Percentiles rank a stretch among this genome's conserved stretches.
phyloP scores from a whole-genome alignment of 139 green algal species.

The Auxenochlorella pyrenoidosa region DNA sequence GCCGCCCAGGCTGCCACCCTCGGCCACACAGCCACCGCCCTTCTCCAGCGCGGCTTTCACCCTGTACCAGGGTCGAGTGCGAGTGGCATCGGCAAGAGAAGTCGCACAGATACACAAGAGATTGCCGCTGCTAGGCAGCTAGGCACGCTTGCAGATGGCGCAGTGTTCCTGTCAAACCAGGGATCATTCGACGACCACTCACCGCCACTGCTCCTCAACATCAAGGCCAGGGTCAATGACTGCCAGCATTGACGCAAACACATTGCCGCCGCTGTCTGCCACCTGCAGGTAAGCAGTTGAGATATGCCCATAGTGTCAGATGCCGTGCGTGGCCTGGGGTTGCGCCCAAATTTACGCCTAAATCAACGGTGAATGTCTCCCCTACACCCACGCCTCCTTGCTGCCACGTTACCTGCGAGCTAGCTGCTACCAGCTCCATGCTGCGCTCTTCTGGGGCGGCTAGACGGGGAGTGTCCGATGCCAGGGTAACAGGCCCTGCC shows the following conservation, averaged over 20 bases:
- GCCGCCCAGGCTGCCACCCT: neutral
- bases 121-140: too few species aligned
- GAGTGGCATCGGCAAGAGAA: neutral
- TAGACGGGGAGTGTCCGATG: neutral
- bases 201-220: constrained; percentile 29
- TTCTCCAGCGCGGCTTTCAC: constrained; percentile 23
- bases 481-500: neutral
- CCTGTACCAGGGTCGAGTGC: neutral
- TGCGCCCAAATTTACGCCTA: too few species aligned
- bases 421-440: neutral
- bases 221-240: constrained; percentile 44
- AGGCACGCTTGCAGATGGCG: too few species aligned
- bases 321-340: too few species aligned
- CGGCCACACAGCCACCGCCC: constrained; percentile 32
- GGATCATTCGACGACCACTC: neutral
- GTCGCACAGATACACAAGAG: too few species aligned
- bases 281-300: constrained; percentile 3
- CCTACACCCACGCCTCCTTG: too few species aligned
- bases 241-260: constrained; percentile 36
- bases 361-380: too few species aligned
- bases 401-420: neutral
- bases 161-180: neutral
- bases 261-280: neutral
- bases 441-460: neutral
- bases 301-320: too few species aligned